A percentile compares a stretch with the other conserved stretches of the same genome.
These are phyloP conservation scores for Phytopythium oedochilum DNA, from an alignment of 352 stramenopile genomes.

Conservation along the genomic window DNA sequence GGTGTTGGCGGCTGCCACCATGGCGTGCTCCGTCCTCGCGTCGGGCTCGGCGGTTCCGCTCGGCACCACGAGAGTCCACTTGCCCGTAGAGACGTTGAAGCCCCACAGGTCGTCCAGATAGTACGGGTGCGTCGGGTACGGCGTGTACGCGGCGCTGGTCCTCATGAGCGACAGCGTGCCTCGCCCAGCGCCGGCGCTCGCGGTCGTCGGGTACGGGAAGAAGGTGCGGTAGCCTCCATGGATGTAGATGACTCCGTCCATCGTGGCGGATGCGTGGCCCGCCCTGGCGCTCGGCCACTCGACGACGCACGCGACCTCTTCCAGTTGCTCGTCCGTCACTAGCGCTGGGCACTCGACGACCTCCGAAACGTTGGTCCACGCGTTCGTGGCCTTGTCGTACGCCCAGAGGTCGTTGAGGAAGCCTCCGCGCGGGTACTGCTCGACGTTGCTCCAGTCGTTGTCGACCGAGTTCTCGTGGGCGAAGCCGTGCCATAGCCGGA, in stretches of 20 bases:
- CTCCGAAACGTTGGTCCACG: conserved; percentile 74
- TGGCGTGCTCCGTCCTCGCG: conserved; percentile 75
- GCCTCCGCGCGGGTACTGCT: conserved; percentile 83
- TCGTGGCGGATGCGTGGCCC: conserved; percentile 77
- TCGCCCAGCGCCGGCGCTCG: conserved; percentile 67
- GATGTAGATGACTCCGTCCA: conserved; percentile 77
- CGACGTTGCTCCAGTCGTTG: conserved; percentile 78
- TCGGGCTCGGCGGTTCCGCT: conserved; percentile 28
- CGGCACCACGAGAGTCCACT: conserved; percentile 73
- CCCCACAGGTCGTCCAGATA: conserved; percentile 94
- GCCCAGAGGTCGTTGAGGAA: conserved; percentile 96
- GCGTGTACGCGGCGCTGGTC: conserved; percentile 55
- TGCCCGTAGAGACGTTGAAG: conserved; percentile 83
- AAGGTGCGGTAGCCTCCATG: conserved; percentile 94
- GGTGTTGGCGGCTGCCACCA: conserved; percentile 51
- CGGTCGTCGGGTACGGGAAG: conserved; percentile 93
- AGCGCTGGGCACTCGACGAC: conserved; percentile 47
- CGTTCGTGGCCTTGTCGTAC: conserved; percentile 55
- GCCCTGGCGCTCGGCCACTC: conserved; percentile 86
- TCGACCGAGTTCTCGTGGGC: conserved; percentile 84
- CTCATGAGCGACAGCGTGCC: conserved; percentile 45
- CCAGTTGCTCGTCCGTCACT: conserved; percentile 53
- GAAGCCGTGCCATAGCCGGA: conserved; percentile 95
- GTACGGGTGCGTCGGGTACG: conserved; percentile 91
- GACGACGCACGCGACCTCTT: conserved; percentile 73